Evolutionary conservation across 495 filamentous ascomycete genomes (phyloP).

Genomic region (Penicillium silybi): DNA sequence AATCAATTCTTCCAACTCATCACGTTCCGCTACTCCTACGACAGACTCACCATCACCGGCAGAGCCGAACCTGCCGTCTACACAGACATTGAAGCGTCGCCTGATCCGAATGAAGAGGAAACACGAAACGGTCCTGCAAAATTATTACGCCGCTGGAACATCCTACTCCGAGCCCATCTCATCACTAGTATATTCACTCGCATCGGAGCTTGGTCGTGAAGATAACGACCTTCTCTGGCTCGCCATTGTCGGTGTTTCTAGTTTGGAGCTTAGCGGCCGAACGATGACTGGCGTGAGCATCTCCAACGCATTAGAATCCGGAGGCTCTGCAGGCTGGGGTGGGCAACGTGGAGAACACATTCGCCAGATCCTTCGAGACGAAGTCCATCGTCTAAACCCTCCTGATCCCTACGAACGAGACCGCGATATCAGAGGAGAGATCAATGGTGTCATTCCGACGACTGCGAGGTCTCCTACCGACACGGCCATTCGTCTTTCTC

Average conservation of each 20-base stretch:
- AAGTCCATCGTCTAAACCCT: slow-evolving; percentile 91
- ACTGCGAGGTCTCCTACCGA: slow-evolving; percentile 86
- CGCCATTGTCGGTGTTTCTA: slow-evolving; percentile 86
- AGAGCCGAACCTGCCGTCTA: slow-evolving; percentile 59
- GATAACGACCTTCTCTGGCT: slow-evolving; percentile 97
- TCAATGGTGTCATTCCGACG: slow-evolving; percentile 76
- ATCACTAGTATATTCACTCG: slow-evolving; percentile 87
- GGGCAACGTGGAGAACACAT: slow-evolving; percentile 79
- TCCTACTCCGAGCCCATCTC: slow-evolving; percentile 95
- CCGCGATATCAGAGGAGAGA: slow-evolving; percentile 53
- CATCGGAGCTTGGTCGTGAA: slow-evolving; percentile 90
- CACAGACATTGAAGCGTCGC: slow-evolving; percentile 63
- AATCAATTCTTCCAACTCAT: slow-evolving; percentile 43
- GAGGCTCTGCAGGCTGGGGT: slow-evolving; percentile 71
- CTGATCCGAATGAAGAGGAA: slow-evolving; percentile 71
- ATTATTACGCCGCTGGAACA: slow-evolving; percentile 80
- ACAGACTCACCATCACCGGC: slow-evolving; percentile 54
- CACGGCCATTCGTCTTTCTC: slow-evolving; percentile 85
- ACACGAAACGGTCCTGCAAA: slow-evolving; percentile 65
- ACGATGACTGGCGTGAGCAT: slow-evolving; percentile 76
- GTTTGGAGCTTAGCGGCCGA: slow-evolving; percentile 85
- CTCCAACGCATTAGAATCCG: slow-evolving; percentile 52
- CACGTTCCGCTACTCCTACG: slow-evolving; percentile 43
- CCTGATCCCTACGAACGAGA: slow-evolving; percentile 60
- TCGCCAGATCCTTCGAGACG: slow-evolving; percentile 80